These are phyloP conservation scores for Neonectria hederae DNA, from an alignment of 2,329 filamentous ascomycete species.

Conservation along the genomic window DNA sequence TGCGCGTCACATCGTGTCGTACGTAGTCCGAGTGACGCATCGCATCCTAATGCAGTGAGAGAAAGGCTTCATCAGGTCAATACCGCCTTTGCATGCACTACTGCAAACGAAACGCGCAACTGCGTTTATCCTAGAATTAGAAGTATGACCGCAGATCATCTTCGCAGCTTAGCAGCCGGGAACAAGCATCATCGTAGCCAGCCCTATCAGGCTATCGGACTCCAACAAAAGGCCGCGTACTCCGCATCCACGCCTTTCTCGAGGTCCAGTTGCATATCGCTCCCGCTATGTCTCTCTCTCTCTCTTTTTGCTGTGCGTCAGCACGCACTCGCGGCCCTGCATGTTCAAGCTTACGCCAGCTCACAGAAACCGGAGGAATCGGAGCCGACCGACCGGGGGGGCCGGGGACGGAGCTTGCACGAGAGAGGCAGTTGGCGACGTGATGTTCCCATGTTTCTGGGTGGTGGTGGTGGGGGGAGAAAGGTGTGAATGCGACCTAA, in stretches of 20 bases:
- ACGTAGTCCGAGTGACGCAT: background rate
- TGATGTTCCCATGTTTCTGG: slow-evolving; percentile 6
- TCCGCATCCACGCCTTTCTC: background rate
- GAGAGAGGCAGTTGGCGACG: slow-evolving; percentile 24
- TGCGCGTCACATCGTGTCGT: background rate
- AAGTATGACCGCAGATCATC: background rate
- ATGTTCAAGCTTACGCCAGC: slow-evolving; percentile 3
- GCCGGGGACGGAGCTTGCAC: slow-evolving; percentile 18
- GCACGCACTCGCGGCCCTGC: slow-evolving; percentile 8
- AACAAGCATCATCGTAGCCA: background rate
- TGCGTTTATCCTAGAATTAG: background rate
- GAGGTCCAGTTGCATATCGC: too few relatives aligned
- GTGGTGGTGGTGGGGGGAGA: slow-evolving; percentile 12
- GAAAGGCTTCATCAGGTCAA: background rate
- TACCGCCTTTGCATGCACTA: background rate
- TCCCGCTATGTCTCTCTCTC: too few relatives aligned
- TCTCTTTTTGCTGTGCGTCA: background rate
- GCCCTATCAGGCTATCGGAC: background rate
- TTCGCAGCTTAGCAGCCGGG: background rate
- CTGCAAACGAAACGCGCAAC: background rate
- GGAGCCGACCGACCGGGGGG: background rate
- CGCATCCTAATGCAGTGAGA: background rate
- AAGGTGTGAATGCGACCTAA: slow-evolving; percentile 1
- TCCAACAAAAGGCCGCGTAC: background rate
- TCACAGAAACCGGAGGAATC: background rate